Evolutionary conservation across 2,329 filamentous ascomycete genomes (phyloP).

Genomic region (Helminthosporium solani): DNA sequence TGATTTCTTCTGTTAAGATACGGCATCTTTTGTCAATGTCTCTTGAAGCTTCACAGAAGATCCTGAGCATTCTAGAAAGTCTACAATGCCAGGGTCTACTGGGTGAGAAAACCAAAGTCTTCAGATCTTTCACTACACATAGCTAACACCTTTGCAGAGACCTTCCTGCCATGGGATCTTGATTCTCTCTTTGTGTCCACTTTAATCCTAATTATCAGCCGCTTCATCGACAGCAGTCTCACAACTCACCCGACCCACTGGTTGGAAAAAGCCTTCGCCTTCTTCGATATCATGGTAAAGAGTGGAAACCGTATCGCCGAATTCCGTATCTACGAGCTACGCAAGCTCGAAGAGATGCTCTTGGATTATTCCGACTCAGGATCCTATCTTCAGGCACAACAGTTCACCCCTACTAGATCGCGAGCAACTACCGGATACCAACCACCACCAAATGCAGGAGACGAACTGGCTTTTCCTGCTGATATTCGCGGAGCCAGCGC

Average conservation of each 20-base stretch:
- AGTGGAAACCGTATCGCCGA: slow-evolving; percentile 51
- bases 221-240: slow-evolving; percentile 32
- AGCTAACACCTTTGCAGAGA: slow-evolving; percentile 39
- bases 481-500: slow-evolving; percentile 10
- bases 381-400: slow-evolving; percentile 7
- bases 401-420: too few relatives aligned
- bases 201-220: slow-evolving; percentile 45
- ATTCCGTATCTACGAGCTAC: slow-evolving; percentile 49
- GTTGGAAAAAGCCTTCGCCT: slow-evolving; percentile 45
- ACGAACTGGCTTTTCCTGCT: slow-evolving; percentile 9
- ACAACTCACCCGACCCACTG: slow-evolving; percentile 41
- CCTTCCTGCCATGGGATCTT: slow-evolving; percentile 52
- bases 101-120: slow-evolving; percentile 35
- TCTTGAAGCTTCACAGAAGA: slow-evolving; percentile 48
- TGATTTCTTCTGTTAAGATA: slow-evolving; percentile 42
- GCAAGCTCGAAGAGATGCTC: slow-evolving; percentile 48
- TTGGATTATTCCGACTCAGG: slow-evolving; percentile 22
- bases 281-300: slow-evolving; percentile 51
- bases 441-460: slow-evolving; percentile 1
- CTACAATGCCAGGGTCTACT: slow-evolving; percentile 51
- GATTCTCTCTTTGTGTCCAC: slow-evolving; percentile 49
- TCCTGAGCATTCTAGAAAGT: slow-evolving; percentile 46
- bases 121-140: not conserved
- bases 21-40: slow-evolving; percentile 45
- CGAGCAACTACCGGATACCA: not conserved